Base-by-base conservation (phyloP, 768 basidiomycete genomes). In the Tricholoma sp. region DNA sequence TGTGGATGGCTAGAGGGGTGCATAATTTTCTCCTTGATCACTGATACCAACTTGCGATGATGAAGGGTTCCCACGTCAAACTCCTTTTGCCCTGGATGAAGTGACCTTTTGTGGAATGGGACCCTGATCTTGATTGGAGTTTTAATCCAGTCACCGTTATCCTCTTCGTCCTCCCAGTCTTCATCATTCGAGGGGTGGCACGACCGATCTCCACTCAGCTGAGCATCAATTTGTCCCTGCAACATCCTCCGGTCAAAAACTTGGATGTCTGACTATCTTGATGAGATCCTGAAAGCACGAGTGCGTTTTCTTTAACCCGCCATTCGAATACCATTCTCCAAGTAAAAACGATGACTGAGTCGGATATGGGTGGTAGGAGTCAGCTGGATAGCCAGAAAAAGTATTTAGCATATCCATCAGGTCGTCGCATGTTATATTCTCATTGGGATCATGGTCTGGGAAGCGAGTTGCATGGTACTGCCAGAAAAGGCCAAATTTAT, bases 71-170 rank as follows among this genome's bases (percentile, higher is more conserved):
- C 47, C 7, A 37, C 54, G 4, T 39, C 9, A 3, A 20, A 52
- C n/a, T 28, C 13, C 34, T 56, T 42, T 11, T 34, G 50, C 1
- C 58, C 59, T 0, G 61, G 56, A 32, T 42, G 32, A 1, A 49
- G 24, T n/a, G 34, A 39, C 17, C 12, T 42, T 42, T 50, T 34
- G 7, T 62, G 63, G 37, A 60, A 53, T 0, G 63, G 60, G 7
- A 59, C 53, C 33, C n/a, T 41, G 2, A 60, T 48, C 2, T 36
- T 52, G 12, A 63, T 52, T 2, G 42, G 20, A 7, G 34, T 59
- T 32, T 42, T 42, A 5, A 29, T 66, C 63, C 52, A 68, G 18
- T 58, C 63, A 49, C 33, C 64, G 50, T 56, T 53, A 39, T 52
- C 28, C 8, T 44, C 13, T 31, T 50, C n/a, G 1, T 54, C 33